Evolutionary conservation across 73 alveolate genomes (phyloP).

Genomic region (Uronychia setigera): DNA sequence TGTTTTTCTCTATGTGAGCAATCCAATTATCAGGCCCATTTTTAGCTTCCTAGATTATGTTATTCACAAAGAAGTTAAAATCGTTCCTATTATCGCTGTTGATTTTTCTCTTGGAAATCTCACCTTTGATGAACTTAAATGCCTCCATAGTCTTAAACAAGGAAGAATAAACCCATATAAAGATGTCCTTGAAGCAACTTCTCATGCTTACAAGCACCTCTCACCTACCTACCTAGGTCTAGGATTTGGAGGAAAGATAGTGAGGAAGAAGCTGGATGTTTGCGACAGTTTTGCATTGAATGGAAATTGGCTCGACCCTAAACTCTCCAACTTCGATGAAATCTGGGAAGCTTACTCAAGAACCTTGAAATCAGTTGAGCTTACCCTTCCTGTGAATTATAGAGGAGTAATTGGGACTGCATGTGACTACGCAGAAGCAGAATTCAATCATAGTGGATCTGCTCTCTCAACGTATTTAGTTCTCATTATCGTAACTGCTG

Average conservation of each 20-base stretch:
- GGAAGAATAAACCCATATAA: slow-evolving; percentile 57
- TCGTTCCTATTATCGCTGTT: slow-evolving; percentile 63
- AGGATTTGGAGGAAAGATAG: slow-evolving; percentile 63
- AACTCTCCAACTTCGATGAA: slow-evolving; percentile 24
- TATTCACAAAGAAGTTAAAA: slow-evolving; percentile 42
- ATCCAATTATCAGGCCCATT: slow-evolving; percentile 29
- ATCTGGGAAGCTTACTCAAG: slow-evolving; percentile 26
- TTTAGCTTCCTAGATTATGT: slow-evolving; percentile 58
- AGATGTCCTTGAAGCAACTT: slow-evolving; percentile 23
- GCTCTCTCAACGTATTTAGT: slow-evolving; percentile 49
- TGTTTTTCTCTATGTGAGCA: slow-evolving; percentile 5
- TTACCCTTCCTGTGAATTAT: slow-evolving; percentile 59
- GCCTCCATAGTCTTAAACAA: slow-evolving; percentile 60
- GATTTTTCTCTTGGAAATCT: slow-evolving; percentile 66
- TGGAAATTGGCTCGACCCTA: slow-evolving; percentile 58
- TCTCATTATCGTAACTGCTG: slow-evolving; percentile 55
- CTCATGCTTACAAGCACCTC: slow-evolving; percentile 33
- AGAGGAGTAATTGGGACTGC: slow-evolving; percentile 9
- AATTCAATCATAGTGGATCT: slow-evolving; percentile 6
- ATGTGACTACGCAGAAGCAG: slow-evolving; percentile 26
- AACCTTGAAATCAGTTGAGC: slow-evolving; percentile 54
- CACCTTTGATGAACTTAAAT: slow-evolving; percentile 55
- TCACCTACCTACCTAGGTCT: slow-evolving; percentile 39
- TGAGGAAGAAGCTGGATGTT: slow-evolving; percentile 33
- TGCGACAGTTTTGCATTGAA: slow-evolving; percentile 47